Evolutionary conservation across 805 yeast species (phyloP).

Genomic region (Clavispora asparagi): DNA sequence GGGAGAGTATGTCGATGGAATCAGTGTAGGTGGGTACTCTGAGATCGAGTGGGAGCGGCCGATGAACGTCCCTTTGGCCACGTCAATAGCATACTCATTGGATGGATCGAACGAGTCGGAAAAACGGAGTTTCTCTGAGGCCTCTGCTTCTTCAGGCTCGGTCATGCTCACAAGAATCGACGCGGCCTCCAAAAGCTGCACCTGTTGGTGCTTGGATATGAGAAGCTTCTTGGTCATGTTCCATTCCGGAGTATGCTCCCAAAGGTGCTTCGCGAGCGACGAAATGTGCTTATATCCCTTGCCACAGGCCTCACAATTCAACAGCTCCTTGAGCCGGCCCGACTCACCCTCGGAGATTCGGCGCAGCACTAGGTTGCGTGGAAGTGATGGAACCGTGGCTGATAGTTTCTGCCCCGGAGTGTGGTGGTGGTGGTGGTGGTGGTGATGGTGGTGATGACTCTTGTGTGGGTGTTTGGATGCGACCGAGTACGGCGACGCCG

Average conservation of each 20-base stretch:
- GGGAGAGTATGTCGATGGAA: conserved; percentile 15
- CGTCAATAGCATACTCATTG: not conserved
- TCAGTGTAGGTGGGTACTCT: conserved; percentile 37
- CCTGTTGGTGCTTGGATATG: conserved; percentile 86
- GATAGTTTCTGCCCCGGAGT: conserved; percentile 9
- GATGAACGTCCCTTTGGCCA: not conserved
- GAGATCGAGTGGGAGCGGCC: conserved; percentile 38
- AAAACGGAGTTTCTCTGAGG: conserved; percentile 2
- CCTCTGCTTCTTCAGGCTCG: conserved; percentile 25
- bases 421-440: conserved; percentile 2
- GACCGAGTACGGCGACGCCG: conserved; percentile 13
- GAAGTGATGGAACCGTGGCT: conserved; percentile 40
- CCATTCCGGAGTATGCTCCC: conserved; percentile 97
- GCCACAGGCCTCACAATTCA: conserved; percentile 87
- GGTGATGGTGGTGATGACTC: conserved; percentile 5
- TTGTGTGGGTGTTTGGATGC: conserved; percentile 11
- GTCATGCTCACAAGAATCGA: conserved; percentile 74
- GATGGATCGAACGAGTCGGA: not conserved
- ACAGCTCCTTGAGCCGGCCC: conserved; percentile 76
- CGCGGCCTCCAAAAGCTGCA: conserved; percentile 74
- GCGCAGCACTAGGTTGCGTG: conserved; percentile 72
- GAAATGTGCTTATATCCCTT: conserved; percentile 87
- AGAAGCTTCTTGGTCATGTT: conserved; percentile 74
- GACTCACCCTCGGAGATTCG: conserved; percentile 83
- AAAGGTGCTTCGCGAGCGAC: conserved; percentile 79